A percentile compares a stretch with the other conserved stretches of the same genome.
These are phyloP conservation scores for Ustilago curta DNA, from an alignment of 1,284 basidiomycete genomes.

Conservation along the genomic window DNA sequence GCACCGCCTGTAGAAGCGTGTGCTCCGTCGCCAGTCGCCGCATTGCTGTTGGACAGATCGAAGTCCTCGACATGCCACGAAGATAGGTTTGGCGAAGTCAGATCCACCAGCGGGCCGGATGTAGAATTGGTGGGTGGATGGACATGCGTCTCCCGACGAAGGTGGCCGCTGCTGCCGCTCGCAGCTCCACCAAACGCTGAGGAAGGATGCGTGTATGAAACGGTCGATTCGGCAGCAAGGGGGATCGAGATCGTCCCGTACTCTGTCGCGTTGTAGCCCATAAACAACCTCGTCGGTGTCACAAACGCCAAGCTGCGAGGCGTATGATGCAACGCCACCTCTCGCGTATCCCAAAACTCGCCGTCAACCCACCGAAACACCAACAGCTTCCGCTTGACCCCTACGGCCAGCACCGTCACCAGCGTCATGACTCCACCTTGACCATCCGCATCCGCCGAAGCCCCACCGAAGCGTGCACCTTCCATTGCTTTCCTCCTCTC, in stretches of 20 bases:
- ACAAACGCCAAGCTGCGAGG: slow-evolving; percentile 81
- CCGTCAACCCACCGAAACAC: slow-evolving; percentile 86
- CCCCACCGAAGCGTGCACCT: slow-evolving; percentile 45
- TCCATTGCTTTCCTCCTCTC: slow-evolving; percentile 49
- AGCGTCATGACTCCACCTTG: slow-evolving; percentile 52
- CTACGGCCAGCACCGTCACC: slow-evolving; percentile 83
- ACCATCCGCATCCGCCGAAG: slow-evolving; percentile 33
- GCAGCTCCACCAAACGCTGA: slow-evolving; percentile 24
- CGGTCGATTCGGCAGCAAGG: slow-evolving; percentile 46
- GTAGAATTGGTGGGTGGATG: slow-evolving; percentile 44
- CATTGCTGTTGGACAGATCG: slow-evolving; percentile 30
- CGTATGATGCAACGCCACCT: slow-evolving; percentile 84
- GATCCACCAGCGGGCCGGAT: slow-evolving; percentile 46
- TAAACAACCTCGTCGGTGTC: slow-evolving; percentile 76
- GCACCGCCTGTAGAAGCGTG: slow-evolving; percentile 15
- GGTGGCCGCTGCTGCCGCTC: slow-evolving; percentile 15
- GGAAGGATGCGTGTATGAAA: slow-evolving; percentile 45
- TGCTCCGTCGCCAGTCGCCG: slow-evolving; percentile 8
- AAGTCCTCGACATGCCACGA: slow-evolving; percentile 52
- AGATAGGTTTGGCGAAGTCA: slow-evolving; percentile 30
- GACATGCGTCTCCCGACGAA: slow-evolving; percentile 40
- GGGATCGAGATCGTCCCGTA: slow-evolving; percentile 79
- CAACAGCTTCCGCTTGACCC: slow-evolving; percentile 85
- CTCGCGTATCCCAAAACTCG: slow-evolving; percentile 80
- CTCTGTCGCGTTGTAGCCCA: slow-evolving; percentile 80